Conservation (phyloP, 768 basidiomycete genomes). For the Cantharellus anzutake region DNA sequence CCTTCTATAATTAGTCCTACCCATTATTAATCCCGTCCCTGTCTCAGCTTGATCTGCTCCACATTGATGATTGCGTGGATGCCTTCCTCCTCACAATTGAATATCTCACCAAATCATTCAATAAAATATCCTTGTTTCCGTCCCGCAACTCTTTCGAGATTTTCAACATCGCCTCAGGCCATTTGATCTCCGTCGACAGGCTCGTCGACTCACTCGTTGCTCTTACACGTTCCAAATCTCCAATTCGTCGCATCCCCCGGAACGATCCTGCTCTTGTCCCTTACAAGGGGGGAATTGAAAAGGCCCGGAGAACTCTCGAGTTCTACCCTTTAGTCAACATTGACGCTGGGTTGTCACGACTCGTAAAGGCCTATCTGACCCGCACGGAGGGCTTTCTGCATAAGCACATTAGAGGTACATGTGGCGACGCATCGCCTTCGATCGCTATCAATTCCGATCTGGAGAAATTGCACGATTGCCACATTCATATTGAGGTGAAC, state of each 20-base stretch:
- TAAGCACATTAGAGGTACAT: no score
- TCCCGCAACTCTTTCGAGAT: conserved; percentile 6
- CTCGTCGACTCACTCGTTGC: conserved; percentile 14
- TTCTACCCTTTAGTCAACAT: conserved; percentile 11
- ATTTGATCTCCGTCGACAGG: conserved; percentile 9
- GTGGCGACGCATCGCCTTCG: no score
- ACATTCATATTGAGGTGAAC: no score
- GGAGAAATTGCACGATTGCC: neutral
- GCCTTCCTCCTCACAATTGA: conserved; percentile 15
- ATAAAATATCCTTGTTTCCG: neutral
- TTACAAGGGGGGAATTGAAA: neutral
- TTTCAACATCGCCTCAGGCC: conserved; percentile 15
- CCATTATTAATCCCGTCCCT: neutral
- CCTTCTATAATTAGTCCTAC: neutral
- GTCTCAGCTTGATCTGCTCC: conserved; percentile 9
- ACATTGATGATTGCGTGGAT: no score
- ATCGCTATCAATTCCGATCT: no score
- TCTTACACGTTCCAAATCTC: conserved; percentile 13
- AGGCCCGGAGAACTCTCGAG: conserved; percentile 10
- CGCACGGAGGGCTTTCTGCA: no score
- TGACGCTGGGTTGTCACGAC: neutral
- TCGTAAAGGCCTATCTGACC: no score
- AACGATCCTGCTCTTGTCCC: conserved; percentile 3
- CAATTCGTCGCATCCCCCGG: conserved; percentile 13
- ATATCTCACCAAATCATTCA: conserved; percentile 6